phyloP scores from a whole-genome alignment of 1,284 basidiomycete species.

The Cystobasidiaceae sp. region DNA sequence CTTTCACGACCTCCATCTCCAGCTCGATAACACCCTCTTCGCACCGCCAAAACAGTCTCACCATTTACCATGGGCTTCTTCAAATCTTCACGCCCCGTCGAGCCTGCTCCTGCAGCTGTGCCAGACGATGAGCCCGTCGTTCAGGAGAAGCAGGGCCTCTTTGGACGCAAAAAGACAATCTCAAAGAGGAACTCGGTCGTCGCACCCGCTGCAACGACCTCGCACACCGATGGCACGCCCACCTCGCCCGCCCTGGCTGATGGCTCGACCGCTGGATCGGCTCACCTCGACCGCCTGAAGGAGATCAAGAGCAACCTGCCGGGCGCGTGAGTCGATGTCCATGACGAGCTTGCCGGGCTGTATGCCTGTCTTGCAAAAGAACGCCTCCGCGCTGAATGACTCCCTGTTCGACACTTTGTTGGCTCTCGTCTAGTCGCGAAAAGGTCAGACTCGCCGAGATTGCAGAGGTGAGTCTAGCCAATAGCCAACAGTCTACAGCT shows the following conservation, averaged over 20 bases:
- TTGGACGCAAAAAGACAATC: constrained; percentile 24
- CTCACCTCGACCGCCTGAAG: background rate
- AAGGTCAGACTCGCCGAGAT: constrained; percentile 24
- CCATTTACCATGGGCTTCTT: background rate
- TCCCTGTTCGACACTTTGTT: background rate
- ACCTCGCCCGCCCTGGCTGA: no score
- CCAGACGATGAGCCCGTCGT: background rate
- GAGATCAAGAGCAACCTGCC: constrained; percentile 1
- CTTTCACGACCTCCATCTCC: no score
- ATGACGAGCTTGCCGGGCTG: background rate
- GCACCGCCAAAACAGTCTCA: background rate
- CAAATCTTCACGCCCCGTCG: background rate
- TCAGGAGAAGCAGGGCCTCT: constrained; percentile 13
- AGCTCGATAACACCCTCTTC: background rate
- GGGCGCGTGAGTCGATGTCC: constrained; percentile 1
- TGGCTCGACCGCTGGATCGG: background rate
- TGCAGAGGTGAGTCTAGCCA: constrained; percentile 9
- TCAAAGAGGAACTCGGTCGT: background rate
- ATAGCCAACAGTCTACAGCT: no score
- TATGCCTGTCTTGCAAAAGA: background rate
- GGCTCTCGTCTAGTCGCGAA: constrained; percentile 4
- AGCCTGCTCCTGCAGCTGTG: background rate
- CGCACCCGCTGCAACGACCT: background rate
- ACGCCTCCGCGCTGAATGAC: no score
- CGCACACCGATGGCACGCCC: background rate